phyloP scores from a whole-genome alignment of 257 asterid genomes.

The Haberlea rhodopensis region DNA sequence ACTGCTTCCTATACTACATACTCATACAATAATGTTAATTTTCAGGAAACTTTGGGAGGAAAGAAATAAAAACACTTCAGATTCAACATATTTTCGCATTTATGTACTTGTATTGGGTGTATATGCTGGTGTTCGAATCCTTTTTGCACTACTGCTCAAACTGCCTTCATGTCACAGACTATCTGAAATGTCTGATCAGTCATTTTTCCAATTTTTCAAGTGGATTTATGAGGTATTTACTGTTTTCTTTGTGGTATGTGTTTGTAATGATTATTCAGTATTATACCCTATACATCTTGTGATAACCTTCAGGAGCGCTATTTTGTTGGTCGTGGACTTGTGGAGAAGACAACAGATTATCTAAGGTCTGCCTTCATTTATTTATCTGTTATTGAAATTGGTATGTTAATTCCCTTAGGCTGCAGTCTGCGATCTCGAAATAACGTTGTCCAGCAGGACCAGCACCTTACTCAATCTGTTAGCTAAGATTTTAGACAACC shows the following conservation, averaged over 20 bases:
- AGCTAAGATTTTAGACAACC: no score
- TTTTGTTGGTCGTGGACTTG: slow-evolving; percentile 99
- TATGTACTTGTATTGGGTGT: slow-evolving; percentile 87
- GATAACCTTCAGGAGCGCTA: slow-evolving; percentile 78
- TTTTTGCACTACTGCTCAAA: slow-evolving; percentile 72
- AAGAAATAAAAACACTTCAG: slow-evolving; percentile 50
- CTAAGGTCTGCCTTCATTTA: slow-evolving; percentile 55
- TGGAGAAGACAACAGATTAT: slow-evolving; percentile 78
- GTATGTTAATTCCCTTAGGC: slow-evolving; percentile 2
- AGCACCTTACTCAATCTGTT: no score
- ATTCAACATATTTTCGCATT: slow-evolving; percentile 80
- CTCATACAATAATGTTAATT: slow-evolving; percentile 26
- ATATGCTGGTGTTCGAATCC: slow-evolving; percentile 77
- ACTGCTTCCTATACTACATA: slow-evolving; percentile 19
- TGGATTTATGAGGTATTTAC: slow-evolving; percentile 88
- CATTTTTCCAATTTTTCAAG: slow-evolving; percentile 97
- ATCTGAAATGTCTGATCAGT: slow-evolving; percentile 83
- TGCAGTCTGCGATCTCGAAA: slow-evolving; percentile 4
- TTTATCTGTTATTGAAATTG: slow-evolving; percentile 21
- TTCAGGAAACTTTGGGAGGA: slow-evolving; percentile 80
- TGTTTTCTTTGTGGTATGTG: background rate
- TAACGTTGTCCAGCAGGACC: slow-evolving; percentile 11
- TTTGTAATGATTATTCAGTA: slow-evolving; percentile 10
- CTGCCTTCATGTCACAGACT: slow-evolving; percentile 79
- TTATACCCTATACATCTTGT: background rate